Conservation (phyloP, 2,329 filamentous ascomycete genomes). For the Metarhizium album region DNA sequence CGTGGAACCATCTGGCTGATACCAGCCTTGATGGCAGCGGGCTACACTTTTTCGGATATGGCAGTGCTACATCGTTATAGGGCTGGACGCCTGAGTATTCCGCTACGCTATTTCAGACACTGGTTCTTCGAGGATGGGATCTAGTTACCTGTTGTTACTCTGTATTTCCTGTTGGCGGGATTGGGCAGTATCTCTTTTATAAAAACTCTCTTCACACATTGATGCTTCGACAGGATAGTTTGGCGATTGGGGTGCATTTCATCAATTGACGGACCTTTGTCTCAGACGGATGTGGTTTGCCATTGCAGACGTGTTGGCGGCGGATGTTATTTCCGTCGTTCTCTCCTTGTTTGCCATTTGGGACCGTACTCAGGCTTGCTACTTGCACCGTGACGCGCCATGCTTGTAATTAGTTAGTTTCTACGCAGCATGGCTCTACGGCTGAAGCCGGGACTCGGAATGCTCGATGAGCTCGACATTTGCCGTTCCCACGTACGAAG, state of each 20-base stretch:
- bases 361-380: too few relatives aligned
- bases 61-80: constrained; percentile 1
- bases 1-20: neutral
- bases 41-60: neutral
- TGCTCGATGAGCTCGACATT: too few relatives aligned
- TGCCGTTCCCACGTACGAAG: too few relatives aligned
- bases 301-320: too few relatives aligned
- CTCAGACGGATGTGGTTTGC: constrained; percentile 8
- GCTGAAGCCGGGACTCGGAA: too few relatives aligned
- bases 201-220: constrained; percentile 3
- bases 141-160: neutral
- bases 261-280: constrained; percentile 17
- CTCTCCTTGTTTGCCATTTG: too few relatives aligned
- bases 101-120: neutral
- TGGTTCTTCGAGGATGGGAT: neutral
- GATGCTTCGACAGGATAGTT: constrained; percentile 37
- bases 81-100: constrained; percentile 2
- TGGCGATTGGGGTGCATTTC: constrained; percentile 42
- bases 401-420: too few relatives aligned
- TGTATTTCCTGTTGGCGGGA: neutral
- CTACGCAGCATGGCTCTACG: too few relatives aligned
- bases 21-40: neutral
- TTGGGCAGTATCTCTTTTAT: constrained; percentile 8
- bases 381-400: constrained; percentile 20
- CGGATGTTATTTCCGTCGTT: too few relatives aligned